Conservation (phyloP, 306 rosid species). For the Sindora glabra region DNA sequence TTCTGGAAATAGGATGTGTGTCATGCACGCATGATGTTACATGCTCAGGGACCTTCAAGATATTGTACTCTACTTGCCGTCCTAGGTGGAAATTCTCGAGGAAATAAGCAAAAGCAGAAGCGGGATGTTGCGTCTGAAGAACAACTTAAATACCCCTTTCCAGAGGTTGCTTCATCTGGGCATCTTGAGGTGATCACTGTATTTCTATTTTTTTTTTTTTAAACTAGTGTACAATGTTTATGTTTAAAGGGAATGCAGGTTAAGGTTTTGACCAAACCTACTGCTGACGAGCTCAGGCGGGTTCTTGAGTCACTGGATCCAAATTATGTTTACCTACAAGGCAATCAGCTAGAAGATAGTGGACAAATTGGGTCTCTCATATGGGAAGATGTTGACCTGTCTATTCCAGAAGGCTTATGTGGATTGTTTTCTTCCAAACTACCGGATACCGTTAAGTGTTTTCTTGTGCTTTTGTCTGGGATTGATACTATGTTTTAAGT, state of each 20-base stretch:
- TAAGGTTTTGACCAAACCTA: constrained; percentile 29
- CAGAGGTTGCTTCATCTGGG: constrained; percentile 35
- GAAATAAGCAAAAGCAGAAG: constrained; percentile 26
- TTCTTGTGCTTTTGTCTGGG: neutral
- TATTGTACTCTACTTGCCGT: constrained; percentile 42
- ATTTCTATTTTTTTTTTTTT: neutral
- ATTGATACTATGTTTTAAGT: no score
- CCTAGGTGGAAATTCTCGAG: constrained; percentile 29
- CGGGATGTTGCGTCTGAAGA: constrained; percentile 16
- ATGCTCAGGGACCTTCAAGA: constrained; percentile 24
- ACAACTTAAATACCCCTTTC: constrained; percentile 24
- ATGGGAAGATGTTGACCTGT: constrained; percentile 44
- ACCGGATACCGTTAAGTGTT: constrained; percentile 39
- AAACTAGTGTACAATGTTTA: constrained; percentile 2
- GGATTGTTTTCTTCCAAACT: constrained; percentile 35
- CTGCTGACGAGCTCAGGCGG: constrained; percentile 23
- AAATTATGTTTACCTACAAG: constrained; percentile 38
- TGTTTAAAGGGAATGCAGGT: constrained; percentile 28
- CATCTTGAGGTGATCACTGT: constrained; percentile 29
- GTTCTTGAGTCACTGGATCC: constrained; percentile 36
- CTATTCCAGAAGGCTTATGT: constrained; percentile 35
- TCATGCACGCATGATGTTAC: constrained; percentile 39
- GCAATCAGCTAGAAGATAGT: constrained; percentile 22
- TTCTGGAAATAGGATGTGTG: constrained; percentile 26
- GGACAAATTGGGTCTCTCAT: constrained; percentile 35